Percentiles rank a stretch among this genome's conserved stretches.
Evolutionary conservation across 2,329 filamentous ascomycete species (phyloP).

Genomic region (Calonectria fujianensis): DNA sequence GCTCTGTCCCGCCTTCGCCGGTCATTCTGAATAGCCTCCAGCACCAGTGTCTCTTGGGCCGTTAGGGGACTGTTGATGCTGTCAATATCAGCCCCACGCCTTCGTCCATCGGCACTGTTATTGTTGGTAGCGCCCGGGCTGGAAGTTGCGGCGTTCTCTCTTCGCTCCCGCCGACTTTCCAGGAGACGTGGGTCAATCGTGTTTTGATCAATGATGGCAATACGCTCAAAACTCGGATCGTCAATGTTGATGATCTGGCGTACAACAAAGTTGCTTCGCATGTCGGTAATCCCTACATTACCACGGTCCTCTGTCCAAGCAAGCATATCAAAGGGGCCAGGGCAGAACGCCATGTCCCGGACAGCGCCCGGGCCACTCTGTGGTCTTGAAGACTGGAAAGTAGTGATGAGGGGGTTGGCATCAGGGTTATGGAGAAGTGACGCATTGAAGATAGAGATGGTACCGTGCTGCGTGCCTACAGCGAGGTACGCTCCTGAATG

Average conservation of each 20-base stretch:
- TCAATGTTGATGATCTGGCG: slow-evolving; percentile 82
- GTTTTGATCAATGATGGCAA: slow-evolving; percentile 74
- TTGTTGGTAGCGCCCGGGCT: slow-evolving; percentile 33
- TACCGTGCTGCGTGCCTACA: slow-evolving; percentile 86
- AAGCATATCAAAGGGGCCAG: slow-evolving; percentile 90
- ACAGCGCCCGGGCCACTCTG: slow-evolving; percentile 85
- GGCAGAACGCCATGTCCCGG: slow-evolving; percentile 93
- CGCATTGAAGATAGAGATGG: slow-evolving; percentile 84
- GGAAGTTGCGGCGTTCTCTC: slow-evolving; percentile 44
- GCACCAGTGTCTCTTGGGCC: slow-evolving; percentile 72
- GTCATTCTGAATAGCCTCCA: slow-evolving; percentile 74
- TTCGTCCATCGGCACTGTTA: slow-evolving; percentile 52
- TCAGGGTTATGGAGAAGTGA: slow-evolving; percentile 65
- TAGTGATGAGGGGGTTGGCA: slow-evolving; percentile 79
- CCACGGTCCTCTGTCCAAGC: slow-evolving; percentile 95
- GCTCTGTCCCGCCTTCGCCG: slow-evolving; percentile 70
- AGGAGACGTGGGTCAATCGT: slow-evolving; percentile 73
- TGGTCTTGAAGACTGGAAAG: slow-evolving; percentile 86
- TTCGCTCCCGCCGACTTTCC: slow-evolving; percentile 67
- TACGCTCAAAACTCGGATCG: slow-evolving; percentile 73
- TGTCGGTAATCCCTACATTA: slow-evolving; percentile 83
- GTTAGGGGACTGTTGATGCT: slow-evolving; percentile 71
- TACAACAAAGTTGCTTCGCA: slow-evolving; percentile 79
- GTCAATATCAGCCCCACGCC: slow-evolving; percentile 59
- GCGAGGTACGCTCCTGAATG: slow-evolving; percentile 82